These are phyloP conservation scores for Cryptococcus floricola DNA, from an alignment of 1,284 basidiomycete genomes.

Conservation along the genomic window DNA sequence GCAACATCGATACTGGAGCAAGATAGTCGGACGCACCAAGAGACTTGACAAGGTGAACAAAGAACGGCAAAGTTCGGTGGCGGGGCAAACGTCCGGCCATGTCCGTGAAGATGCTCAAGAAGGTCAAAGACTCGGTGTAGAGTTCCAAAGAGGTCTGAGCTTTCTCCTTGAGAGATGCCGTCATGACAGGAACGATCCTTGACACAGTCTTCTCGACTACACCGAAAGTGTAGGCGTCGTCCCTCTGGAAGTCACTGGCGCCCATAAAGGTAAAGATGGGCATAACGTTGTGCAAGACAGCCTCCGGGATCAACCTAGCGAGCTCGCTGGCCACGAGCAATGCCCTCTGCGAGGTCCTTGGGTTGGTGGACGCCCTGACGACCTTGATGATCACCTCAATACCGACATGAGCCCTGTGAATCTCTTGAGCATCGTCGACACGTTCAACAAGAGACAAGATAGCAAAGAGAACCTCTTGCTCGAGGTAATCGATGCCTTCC, in stretches of 20 bases:
- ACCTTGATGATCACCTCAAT: constrained; percentile 82
- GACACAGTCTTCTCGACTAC: constrained; percentile 95
- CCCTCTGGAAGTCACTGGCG: constrained; percentile 89
- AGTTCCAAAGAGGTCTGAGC: constrained; percentile 59
- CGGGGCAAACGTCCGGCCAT: constrained; percentile 49
- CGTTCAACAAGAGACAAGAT: constrained; percentile 66
- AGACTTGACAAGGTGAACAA: constrained; percentile 81
- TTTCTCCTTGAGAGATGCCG: constrained; percentile 62
- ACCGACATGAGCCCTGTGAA: constrained; percentile 47
- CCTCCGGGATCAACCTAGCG: constrained; percentile 79
- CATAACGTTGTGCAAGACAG: constrained; percentile 92
- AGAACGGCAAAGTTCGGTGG: constrained; percentile 61
- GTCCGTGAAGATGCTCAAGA: constrained; percentile 50
- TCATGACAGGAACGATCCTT: constrained; percentile 90
- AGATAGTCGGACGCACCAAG: constrained; percentile 79
- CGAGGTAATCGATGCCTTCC: constrained; percentile 70
- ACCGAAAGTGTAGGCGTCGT: constrained; percentile 90
- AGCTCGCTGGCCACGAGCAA: constrained; percentile 83
- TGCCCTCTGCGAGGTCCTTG: constrained; percentile 91
- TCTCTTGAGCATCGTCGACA: constrained; percentile 51
- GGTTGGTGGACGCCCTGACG: constrained; percentile 79
- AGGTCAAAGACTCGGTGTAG: constrained; percentile 52
- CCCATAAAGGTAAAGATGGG: constrained; percentile 99
- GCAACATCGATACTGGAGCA: constrained; percentile 76
- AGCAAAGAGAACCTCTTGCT: constrained; percentile 79